Conservation (phyloP, 1,284 basidiomycete species). For the Ustilago xerochloae region DNA sequence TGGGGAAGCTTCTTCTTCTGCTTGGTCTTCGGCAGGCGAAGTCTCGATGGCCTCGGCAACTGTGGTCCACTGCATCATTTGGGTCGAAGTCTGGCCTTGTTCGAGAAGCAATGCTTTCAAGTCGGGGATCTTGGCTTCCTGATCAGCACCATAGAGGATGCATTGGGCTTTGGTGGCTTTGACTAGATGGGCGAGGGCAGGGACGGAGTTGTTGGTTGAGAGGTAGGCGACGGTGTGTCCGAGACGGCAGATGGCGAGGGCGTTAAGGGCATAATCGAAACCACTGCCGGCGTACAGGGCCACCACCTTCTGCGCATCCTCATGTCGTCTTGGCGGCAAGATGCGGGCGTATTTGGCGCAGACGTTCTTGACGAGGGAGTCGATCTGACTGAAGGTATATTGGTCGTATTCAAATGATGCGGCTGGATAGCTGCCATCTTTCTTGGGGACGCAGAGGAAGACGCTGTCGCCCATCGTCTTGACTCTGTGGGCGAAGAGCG, state of each 20-base stretch:
- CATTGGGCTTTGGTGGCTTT: conserved; percentile 1
- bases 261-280: conserved; percentile 17
- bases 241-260: conserved; percentile 17
- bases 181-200: conserved; percentile 39
- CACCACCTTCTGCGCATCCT: not conserved
- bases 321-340: not conserved
- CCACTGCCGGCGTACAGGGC: conserved; percentile 13
- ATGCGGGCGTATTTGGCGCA: conserved; percentile 4
- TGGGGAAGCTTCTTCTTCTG: not conserved
- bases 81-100: not conserved
- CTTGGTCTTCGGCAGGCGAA: not conserved
- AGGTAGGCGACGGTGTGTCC: conserved; percentile 18
- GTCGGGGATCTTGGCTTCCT: not conserved
- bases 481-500: conserved; percentile 14
- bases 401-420: conserved; percentile 10
- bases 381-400: conserved; percentile 16
- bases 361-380: not conserved
- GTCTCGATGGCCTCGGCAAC: not conserved
- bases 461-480: not conserved
- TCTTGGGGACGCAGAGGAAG: conserved; percentile 11
- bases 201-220: conserved; percentile 38
- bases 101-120: not conserved
- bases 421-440: not conserved
- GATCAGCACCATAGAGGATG: conserved; percentile 14
- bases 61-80: not conserved